Conservation (phyloP, 192 early-diverging fungal species). For the Obelidium mucronatum region DNA sequence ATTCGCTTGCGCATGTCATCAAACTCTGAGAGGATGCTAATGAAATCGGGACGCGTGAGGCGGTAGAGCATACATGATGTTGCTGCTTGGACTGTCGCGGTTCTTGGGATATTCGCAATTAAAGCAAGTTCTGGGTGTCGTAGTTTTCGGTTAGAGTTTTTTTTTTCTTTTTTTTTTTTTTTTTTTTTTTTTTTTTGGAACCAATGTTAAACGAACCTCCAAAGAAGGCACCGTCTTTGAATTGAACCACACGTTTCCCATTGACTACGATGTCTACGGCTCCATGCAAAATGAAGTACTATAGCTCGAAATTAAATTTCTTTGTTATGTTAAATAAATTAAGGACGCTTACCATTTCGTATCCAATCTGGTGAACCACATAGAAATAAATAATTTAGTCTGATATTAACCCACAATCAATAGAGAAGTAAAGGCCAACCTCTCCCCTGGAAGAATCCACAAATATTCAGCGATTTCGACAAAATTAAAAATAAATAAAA, state of each 20-base stretch:
- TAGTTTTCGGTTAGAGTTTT: background rate
- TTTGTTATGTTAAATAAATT: no score
- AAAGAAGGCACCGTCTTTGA: conserved; percentile 50
- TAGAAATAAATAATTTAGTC: conserved; percentile 12
- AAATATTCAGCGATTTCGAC: no score
- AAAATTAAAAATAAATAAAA: conserved; percentile 23
- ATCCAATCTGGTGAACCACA: conserved; percentile 11
- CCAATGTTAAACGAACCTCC: conserved; percentile 35
- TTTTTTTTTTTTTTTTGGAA: no score
- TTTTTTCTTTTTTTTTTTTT: no score
- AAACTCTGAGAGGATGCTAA: conserved; percentile 36
- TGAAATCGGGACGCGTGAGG: conserved; percentile 30
- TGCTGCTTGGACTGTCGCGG: conserved; percentile 30
- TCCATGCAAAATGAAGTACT: conserved; percentile 54
- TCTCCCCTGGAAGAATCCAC: no score
- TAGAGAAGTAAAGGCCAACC: no score
- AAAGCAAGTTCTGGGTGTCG: conserved; percentile 30
- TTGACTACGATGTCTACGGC: conserved; percentile 48
- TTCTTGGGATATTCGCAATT: conserved; percentile 39
- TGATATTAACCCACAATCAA: no score
- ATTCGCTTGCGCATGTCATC: conserved; percentile 34
- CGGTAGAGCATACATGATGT: conserved; percentile 25
- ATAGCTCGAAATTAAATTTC: background rate
- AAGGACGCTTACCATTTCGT: conserved; percentile 33
- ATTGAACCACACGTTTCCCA: conserved; percentile 36